Percentiles rank a stretch among this genome's conserved stretches.
phyloP scores from a whole-genome alignment of 768 basidiomycete genomes.

The Russula virescens region DNA sequence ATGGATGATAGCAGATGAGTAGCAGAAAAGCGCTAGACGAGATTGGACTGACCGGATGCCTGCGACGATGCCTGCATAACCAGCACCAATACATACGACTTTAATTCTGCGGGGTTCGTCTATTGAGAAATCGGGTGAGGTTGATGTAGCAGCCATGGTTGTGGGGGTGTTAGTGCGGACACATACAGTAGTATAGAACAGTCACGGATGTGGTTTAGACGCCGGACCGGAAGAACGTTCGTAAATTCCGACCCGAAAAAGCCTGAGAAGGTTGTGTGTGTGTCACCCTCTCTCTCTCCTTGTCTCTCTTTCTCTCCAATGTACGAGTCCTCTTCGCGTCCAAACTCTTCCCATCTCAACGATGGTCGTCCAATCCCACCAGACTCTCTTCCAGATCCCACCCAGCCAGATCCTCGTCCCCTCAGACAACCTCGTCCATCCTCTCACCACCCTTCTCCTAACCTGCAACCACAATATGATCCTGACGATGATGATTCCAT shows the following conservation, averaged over 20 bases:
- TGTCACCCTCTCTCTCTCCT: background rate
- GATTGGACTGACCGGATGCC: constrained; percentile 42
- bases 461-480: constrained; percentile 10
- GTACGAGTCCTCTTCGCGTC: constrained; percentile 13
- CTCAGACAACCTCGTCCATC: background rate
- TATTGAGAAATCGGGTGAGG: constrained; percentile 36
- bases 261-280: too few relatives aligned
- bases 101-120: constrained; percentile 50
- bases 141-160: background rate
- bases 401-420: background rate
- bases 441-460: constrained; percentile 9
- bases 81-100: constrained; percentile 53
- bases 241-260: background rate
- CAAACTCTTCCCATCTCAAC: constrained; percentile 16
- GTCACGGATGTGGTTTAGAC: too few relatives aligned
- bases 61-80: constrained; percentile 54
- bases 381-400: background rate
- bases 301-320: background rate
- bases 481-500: constrained; percentile 9
- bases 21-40: background rate
- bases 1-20: background rate
- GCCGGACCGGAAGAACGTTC: background rate
- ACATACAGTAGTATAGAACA: too few relatives aligned
- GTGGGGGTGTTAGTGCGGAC: too few relatives aligned
- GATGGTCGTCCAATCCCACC: background rate